These are phyloP conservation scores for Neltuma alba DNA, from an alignment of 306 rosid genomes.

Conservation along the genomic window DNA sequence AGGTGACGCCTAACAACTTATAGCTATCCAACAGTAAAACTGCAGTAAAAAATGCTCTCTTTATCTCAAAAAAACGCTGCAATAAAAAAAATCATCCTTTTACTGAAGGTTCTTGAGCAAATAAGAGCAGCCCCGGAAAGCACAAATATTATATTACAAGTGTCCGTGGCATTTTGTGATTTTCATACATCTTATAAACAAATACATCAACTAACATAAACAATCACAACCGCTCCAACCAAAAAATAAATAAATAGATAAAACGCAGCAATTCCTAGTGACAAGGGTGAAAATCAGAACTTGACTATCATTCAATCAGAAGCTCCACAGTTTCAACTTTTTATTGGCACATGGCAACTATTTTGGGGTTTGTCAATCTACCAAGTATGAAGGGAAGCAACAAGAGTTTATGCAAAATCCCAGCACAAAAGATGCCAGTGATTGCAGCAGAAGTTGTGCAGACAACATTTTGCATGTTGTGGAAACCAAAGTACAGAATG, in stretches of 20 bases:
- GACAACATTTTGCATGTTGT: not conserved
- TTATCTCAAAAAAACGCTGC: not conserved
- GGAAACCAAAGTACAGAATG: not conserved
- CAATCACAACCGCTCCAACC: not conserved
- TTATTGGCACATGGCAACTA: not conserved
- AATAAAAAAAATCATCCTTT: not conserved
- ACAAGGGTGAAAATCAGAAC: not conserved
- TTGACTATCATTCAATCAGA: not conserved
- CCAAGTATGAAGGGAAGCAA: not conserved
- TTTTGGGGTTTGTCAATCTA: no score
- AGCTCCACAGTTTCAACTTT: not conserved
- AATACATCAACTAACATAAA: not conserved
- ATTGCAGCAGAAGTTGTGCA: not conserved
- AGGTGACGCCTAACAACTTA: not conserved
- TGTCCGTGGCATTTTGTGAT: not conserved
- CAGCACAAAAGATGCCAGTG: not conserved
- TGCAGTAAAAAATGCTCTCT: not conserved
- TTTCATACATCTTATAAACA: not conserved
- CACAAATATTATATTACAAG: not conserved
- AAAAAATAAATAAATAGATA: no score
- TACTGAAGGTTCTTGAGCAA: not conserved
- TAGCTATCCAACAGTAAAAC: not conserved
- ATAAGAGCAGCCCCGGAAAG: not conserved
- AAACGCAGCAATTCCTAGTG: not conserved
- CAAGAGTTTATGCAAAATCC: not conserved